These are phyloP conservation scores for Syncephalastrum monosporum DNA, from an alignment of 371 early-diverging fungal species.

Conservation along the genomic window DNA sequence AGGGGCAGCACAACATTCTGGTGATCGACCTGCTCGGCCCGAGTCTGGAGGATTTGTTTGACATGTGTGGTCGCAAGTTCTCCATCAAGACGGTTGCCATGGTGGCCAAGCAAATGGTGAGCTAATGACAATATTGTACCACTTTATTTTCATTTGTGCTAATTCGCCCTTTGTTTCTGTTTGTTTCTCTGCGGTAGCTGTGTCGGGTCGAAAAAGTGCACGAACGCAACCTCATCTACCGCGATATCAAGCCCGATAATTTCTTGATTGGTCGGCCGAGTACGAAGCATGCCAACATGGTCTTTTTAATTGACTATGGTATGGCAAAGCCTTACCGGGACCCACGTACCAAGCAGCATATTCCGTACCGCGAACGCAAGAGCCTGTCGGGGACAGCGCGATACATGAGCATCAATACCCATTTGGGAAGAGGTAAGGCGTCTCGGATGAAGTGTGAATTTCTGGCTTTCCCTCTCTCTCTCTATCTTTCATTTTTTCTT, in stretches of 20 bases:
- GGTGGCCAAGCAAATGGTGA: slow-evolving; percentile 96
- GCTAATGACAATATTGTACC: background rate
- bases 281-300: slow-evolving; percentile 53
- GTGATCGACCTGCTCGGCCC: slow-evolving; percentile 99
- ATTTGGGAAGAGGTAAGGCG: slow-evolving; percentile 72
- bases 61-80: slow-evolving; percentile 90
- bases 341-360: slow-evolving; percentile 87
- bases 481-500: background rate
- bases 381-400: slow-evolving; percentile 93
- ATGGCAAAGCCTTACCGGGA: slow-evolving; percentile 92
- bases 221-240: slow-evolving; percentile 93
- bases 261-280: slow-evolving; percentile 86
- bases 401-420: slow-evolving; percentile 96
- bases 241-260: slow-evolving; percentile 99
- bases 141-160: background rate
- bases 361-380: slow-evolving; percentile 87
- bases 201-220: slow-evolving; percentile 92
- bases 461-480: slow-evolving; percentile 1
- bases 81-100: slow-evolving; percentile 93
- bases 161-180: background rate
- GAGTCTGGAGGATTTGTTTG: slow-evolving; percentile 97
- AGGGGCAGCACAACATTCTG: slow-evolving; percentile 94
- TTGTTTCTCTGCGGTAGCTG: slow-evolving; percentile 48
- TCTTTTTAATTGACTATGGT: slow-evolving; percentile 90
- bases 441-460: background rate